phyloP scores from a whole-genome alignment of 805 yeast genomes.

The Brettanomyces bruxellensis region DNA sequence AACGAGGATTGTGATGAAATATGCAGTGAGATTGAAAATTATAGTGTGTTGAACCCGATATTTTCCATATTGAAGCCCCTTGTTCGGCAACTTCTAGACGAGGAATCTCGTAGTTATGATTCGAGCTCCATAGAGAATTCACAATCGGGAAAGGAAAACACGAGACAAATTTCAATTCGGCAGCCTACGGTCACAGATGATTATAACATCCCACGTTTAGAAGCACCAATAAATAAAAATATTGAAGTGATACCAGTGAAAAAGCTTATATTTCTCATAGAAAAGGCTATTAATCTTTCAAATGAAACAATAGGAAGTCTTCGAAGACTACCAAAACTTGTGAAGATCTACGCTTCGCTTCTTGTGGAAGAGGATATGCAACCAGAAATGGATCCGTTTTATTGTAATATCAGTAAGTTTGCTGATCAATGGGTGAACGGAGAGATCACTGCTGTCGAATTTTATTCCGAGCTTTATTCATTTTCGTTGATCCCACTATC shows the following conservation, averaged over 20 bases:
- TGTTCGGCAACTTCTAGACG: neutral
- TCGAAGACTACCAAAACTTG: neutral
- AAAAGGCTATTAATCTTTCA: neutral
- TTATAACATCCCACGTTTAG: neutral
- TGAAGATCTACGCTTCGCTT: neutral
- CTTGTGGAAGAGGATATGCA: neutral
- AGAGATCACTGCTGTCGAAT: neutral
- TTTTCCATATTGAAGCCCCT: slow-evolving; percentile 17
- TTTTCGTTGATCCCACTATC: neutral
- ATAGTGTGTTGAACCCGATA: slow-evolving; percentile 16
- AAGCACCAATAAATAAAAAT: too few species aligned
- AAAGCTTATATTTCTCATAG: neutral
- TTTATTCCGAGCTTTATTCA: neutral
- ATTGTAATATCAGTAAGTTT: neutral
- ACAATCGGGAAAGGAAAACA: neutral
- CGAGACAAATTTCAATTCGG: too few species aligned
- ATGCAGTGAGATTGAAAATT: slow-evolving; percentile 12
- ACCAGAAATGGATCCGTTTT: neutral
- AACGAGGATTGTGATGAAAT: slow-evolving; percentile 1
- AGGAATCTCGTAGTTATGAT: neutral
- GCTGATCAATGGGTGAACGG: neutral
- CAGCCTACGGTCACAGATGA: neutral
- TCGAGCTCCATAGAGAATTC: neutral
- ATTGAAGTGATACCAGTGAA: neutral
- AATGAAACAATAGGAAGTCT: neutral